A percentile compares a stretch with the other conserved stretches of the same genome.
phyloP scores from a whole-genome alignment of 495 filamentous ascomycete genomes.

The Neurospora sp. region DNA sequence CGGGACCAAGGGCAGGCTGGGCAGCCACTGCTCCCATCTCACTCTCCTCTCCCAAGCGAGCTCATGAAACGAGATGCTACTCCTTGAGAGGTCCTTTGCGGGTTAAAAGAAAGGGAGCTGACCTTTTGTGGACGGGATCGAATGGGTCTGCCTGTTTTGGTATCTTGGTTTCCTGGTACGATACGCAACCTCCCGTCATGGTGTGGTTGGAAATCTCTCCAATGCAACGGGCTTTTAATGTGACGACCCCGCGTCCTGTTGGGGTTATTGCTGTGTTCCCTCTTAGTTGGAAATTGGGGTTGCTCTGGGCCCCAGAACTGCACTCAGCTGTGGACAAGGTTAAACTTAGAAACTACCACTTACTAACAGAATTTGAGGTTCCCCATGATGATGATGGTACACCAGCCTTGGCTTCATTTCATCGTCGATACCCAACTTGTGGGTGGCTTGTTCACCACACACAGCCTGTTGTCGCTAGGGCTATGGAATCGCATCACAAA shows the following conservation, averaged over 20 bases:
- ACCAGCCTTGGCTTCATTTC: not conserved
- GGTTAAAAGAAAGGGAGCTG: not conserved
- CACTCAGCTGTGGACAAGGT: not conserved
- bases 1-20: not conserved
- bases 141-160: not conserved
- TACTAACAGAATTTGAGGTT: not conserved
- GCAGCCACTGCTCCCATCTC: not conserved
- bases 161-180: not conserved
- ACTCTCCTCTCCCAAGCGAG: not conserved
- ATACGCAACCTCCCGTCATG: not conserved
- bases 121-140: not conserved
- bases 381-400: not conserved
- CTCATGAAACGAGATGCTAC: not conserved
- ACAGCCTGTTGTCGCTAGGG: not conserved
- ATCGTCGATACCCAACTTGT: not conserved
- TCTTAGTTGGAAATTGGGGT: not conserved
- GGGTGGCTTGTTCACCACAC: not conserved
- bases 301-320: not conserved
- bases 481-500: not conserved
- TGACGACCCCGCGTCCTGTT: not conserved
- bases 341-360: not conserved
- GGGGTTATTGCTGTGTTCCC: not conserved
- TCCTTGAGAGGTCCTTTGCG: not conserved
- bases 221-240: not conserved
- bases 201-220: not conserved